Percentiles rank a stretch among this genome's conserved stretches.
These are phyloP conservation scores for Eremothecium coryli DNA, from an alignment of 1,139 yeast genomes.

Conservation along the genomic window DNA sequence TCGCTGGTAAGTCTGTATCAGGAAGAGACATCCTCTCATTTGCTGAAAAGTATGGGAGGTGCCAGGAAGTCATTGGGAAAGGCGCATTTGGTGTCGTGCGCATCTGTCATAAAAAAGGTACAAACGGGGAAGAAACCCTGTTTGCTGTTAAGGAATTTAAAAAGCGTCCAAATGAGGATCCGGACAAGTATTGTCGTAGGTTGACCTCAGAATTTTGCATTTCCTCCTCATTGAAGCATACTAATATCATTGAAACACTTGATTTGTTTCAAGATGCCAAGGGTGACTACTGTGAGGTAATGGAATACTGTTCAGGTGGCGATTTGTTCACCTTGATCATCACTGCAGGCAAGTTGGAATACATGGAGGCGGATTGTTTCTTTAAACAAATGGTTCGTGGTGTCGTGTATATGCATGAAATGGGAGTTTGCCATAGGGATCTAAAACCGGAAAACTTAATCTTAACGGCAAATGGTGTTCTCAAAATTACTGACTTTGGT, in stretches of 20 bases:
- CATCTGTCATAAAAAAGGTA: conserved; percentile 47
- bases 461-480: conserved; percentile 65
- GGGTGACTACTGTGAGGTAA: conserved; percentile 90
- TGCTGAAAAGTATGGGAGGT: conserved; percentile 65
- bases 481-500: conserved; percentile 93
- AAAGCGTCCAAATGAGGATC: conserved; percentile 46
- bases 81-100: conserved; percentile 85
- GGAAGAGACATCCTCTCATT: conserved; percentile 30
- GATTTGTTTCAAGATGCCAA: conserved; percentile 84
- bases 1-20: conserved; percentile 17
- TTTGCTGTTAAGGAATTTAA: conserved; percentile 81
- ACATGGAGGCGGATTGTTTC: conserved; percentile 88
- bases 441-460: conserved; percentile 88
- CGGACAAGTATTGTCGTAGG: conserved; percentile 55
- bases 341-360: conserved; percentile 75
- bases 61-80: conserved; percentile 72
- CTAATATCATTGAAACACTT: conserved; percentile 73
- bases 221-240: conserved; percentile 68
- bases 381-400: conserved; percentile 88
- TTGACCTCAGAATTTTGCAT: conserved; percentile 80
- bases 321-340: conserved; percentile 80
- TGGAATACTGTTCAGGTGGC: conserved; percentile 96
- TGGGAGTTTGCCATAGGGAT: conserved; percentile 96
- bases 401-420: conserved; percentile 89
- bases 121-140: conserved; percentile 37